Base-by-base conservation (phyloP, 345 rosid genomes). In the Pseudoturritis turrita region DNA sequence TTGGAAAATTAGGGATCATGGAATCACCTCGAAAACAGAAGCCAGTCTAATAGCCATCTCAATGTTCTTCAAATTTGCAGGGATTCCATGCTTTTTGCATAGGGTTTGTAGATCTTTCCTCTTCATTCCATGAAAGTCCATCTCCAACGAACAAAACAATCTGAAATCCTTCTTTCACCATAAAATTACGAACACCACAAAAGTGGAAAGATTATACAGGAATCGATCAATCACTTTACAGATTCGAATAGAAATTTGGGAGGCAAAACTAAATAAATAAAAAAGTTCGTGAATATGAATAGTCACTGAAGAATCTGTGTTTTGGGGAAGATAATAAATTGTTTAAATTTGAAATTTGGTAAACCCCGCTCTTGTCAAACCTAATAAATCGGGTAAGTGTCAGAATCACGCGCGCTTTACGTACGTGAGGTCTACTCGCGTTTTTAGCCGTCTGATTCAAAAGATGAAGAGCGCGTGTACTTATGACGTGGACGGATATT, bases 11-110 rank as follows among this genome's bases (percentile, higher is more conserved):
- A 0, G 8, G 2, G 31, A 71, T 26, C 19, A 13, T 3, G 21
- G 12, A 2, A 43, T 63, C 23, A 89, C 94, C 91, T 85, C 15
- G 46, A 79, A 58, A 46, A 75, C 3, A 21, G 63, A 45, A 52
- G 80, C 55, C 41, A 88, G 76, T 3, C 76, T 77, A 57, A 31
- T 55, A 7, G 85, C 91, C 93, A 91, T 84, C 63, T 83, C 87
- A 7, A 10, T 62, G 51, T 83, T 88, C 49, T 84, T 80, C 15
- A 77, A 26, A 58, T 91, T 91, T 0, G 85, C 91, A 10, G 87
- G 89, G 36, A 91, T 63, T 5, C 86, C 86, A 26, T 83, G 84
- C 66, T 80, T 83, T 50, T 85, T 91, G 79, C 91, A 84, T 25
- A 88, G 80, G 11, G 43, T 33, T 65, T 88, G 97, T 46, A 88